Base-by-base conservation (phyloP, 2,329 filamentous ascomycete genomes). In the Epichloe sylvatica region DNA sequence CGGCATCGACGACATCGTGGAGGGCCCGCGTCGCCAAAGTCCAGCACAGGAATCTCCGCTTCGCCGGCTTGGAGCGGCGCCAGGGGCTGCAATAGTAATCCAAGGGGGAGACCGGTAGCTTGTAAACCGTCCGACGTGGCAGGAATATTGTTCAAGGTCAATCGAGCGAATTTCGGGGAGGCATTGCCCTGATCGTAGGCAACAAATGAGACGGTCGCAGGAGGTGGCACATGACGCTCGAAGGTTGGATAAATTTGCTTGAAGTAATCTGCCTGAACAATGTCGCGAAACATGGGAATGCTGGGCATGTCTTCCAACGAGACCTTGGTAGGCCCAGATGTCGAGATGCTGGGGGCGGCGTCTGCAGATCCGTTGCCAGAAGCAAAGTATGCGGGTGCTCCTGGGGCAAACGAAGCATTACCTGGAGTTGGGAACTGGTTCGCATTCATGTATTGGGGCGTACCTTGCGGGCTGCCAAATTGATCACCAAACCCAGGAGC, bases 141-240 rank as follows among this genome's bases (percentile, higher is more conserved):
- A 2, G 92, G 92, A 53, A 98, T 94, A 67, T 85, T 94, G 69
- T 95, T 98, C 66, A 97, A 72, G 0, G 89, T 95, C 50, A 98
- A 76, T 50, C 92, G 83, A 45, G 89, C 86, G 64, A 87, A 92
- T 67, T 96, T 96, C 35, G 92, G 92, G 92, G 92, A 96, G 5
- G 92, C 84, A 64, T 96, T 98, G 59, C 92, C 92, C 66, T 98
- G 92, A 60, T 98, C 92, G 59, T 83, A 86, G n/a, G 90, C 86
- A 37, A 96, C 84, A 61, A 92, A 97, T 2, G 92, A 89, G 21
- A 92, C 77, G 5, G 85, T 80, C 13, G 90, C 86, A 2, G 92
- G 89, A 44, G 92, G 92, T 11, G 92, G 90, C 2, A 95, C 75
- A 62, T 95, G 89, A 52, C 86, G 86, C 68, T 97, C 91, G 70